These are phyloP conservation scores for Celoporthe dispersa DNA, from an alignment of 2,329 filamentous ascomycete genomes.

Conservation along the genomic window DNA sequence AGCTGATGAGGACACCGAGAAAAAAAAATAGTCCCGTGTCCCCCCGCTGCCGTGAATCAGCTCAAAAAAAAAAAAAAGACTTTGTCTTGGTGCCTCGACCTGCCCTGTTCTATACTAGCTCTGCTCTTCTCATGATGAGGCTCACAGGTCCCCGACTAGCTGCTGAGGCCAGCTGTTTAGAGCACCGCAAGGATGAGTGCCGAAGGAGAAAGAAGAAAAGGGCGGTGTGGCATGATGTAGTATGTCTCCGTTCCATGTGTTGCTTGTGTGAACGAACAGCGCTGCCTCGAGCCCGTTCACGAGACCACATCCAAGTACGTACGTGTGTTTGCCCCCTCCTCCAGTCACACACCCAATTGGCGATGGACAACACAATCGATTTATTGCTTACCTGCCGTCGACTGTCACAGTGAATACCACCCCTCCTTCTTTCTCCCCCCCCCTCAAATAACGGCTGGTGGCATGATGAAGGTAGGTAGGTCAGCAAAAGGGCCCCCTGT, in stretches of 20 bases:
- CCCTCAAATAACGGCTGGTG: background rate
- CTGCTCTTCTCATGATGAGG: background rate
- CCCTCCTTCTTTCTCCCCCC: no score
- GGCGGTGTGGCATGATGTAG: slow-evolving; percentile 1
- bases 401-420: background rate
- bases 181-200: background rate
- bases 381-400: background rate
- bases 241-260: background rate
- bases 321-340: background rate
- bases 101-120: background rate
- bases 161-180: background rate
- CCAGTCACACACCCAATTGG: background rate
- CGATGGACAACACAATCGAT: background rate
- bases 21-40: background rate
- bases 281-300: background rate
- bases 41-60: background rate
- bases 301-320: background rate
- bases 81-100: background rate
- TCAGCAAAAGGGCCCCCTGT: background rate
- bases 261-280: background rate
- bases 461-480: background rate
- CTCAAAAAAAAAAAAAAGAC: no score
- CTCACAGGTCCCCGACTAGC: background rate
- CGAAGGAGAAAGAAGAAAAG: background rate
- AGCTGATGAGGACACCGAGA: background rate